Percentiles rank a stretch among this genome's conserved stretches.
phyloP scores from a whole-genome alignment of 768 basidiomycete species.

The Tephrocybe sp. region DNA sequence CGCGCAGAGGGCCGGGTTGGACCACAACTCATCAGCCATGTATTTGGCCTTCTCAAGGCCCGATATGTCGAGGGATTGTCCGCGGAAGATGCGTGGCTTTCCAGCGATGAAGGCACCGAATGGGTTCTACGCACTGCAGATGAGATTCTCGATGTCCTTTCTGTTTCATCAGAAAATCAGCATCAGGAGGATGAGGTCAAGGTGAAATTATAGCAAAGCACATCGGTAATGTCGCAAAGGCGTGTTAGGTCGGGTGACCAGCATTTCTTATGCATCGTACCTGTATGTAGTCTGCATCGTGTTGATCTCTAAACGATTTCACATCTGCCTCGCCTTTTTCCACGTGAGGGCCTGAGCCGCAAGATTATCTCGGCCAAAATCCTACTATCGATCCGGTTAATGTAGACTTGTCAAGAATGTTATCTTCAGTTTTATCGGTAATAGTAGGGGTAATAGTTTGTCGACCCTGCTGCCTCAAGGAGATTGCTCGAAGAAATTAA shows the following conservation, averaged over 20 bases:
- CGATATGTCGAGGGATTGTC: constrained; percentile 55
- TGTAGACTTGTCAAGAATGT: neutral
- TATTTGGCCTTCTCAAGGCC: constrained; percentile 88
- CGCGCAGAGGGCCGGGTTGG: constrained; percentile 83
- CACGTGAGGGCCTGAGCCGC: constrained; percentile 27
- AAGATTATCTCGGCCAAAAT: constrained; percentile 24
- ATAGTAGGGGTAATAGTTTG: neutral
- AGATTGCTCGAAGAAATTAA: neutral
- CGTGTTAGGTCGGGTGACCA: constrained; percentile 35
- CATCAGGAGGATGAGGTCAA: constrained; percentile 41
- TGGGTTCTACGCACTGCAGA: constrained; percentile 88
- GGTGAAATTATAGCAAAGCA: constrained; percentile 55
- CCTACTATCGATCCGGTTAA: constrained; percentile 17
- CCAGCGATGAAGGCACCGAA: constrained; percentile 82
- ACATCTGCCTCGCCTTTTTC: constrained; percentile 21
- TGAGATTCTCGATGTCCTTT: constrained; percentile 72
- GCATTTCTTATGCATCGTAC: constrained; percentile 25
- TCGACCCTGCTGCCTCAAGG: neutral
- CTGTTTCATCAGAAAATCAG: constrained; percentile 47
- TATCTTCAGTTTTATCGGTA: neutral
- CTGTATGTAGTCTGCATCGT: constrained; percentile 37
- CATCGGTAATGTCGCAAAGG: constrained; percentile 5
- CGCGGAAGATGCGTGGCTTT: constrained; percentile 76
- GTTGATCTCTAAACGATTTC: constrained; percentile 30
- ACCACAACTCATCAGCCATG: constrained; percentile 85